A percentile compares a stretch with the other conserved stretches of the same genome.
Evolutionary conservation across 305 asterid genomes (phyloP).

Genomic region (Striga hermonthica): DNA sequence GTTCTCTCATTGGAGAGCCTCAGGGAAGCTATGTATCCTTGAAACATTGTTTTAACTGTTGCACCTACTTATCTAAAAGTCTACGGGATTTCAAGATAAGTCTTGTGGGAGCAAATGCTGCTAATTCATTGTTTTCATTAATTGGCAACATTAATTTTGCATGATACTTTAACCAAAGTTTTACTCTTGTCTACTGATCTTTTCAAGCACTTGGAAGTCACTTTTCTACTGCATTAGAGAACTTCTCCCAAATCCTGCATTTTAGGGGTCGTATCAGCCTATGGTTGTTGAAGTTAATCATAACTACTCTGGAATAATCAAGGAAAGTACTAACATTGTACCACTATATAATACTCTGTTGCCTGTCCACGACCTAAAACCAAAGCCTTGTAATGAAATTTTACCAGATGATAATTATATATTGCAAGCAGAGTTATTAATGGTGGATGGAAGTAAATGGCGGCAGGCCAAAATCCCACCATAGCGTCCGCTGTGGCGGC

Average conservation of each 20-base stretch:
- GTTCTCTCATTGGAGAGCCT: conserved; percentile 93
- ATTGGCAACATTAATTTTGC: conserved; percentile 23
- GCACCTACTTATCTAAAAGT: conserved; percentile 29
- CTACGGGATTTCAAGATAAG: conserved; percentile 21
- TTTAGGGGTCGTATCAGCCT: conserved; percentile 21
- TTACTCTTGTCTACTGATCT: conserved; percentile 21
- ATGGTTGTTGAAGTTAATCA: conserved; percentile 20
- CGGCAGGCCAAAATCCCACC: too few species aligned
- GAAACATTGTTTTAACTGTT: conserved; percentile 23
- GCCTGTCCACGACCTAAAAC: conserved; percentile 17
- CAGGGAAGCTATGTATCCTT: conserved; percentile 99
- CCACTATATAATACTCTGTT: conserved; percentile 10
- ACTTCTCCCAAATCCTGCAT: conserved; percentile 12
- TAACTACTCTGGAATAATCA: conserved; percentile 15
- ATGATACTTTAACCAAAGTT: conserved; percentile 28
- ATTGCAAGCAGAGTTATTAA: too few species aligned
- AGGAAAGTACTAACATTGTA: conserved; percentile 19
- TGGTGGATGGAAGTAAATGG: too few species aligned
- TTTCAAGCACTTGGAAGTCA: conserved; percentile 25
- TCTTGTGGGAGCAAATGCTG: conserved; percentile 33
- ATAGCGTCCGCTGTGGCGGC: too few species aligned
- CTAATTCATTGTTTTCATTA: conserved; percentile 17
- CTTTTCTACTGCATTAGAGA: conserved; percentile 25
- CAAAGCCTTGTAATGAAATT: conserved; percentile 9
- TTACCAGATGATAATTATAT: conserved; percentile 11